These are phyloP conservation scores for Rhizopus stolonifer DNA, from an alignment of 371 early-diverging fungal species.

Conservation along the genomic window DNA sequence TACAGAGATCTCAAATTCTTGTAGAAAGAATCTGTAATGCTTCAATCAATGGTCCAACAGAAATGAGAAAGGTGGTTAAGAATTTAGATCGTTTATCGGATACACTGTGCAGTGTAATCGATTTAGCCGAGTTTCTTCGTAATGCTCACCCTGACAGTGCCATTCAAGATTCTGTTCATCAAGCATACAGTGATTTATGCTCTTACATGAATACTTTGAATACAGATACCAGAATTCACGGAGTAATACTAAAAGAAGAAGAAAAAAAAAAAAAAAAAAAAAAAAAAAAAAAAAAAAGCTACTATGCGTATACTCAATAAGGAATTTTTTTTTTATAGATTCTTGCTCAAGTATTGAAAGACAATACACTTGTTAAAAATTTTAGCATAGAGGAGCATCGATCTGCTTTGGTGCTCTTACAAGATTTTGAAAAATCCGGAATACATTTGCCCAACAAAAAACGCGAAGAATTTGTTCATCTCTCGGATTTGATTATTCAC, in stretches of 20 bases:
- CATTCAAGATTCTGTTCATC: conserved; percentile 77
- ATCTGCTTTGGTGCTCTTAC: conserved; percentile 80
- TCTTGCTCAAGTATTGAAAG: conserved; percentile 62
- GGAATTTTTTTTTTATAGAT: conserved; percentile 36
- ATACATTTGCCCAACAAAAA: conserved; percentile 76
- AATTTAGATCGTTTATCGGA: conserved; percentile 89
- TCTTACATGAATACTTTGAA: conserved; percentile 92
- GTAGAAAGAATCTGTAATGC: conserved; percentile 63
- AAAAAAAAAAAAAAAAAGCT: not conserved
- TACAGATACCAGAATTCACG: conserved; percentile 82
- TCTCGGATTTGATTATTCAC: conserved; percentile 81
- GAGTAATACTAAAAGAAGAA: conserved; percentile 44
- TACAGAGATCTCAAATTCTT: conserved; percentile 53
- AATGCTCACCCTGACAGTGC: conserved; percentile 81
- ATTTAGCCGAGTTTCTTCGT: conserved; percentile 90
- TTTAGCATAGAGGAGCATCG: conserved; percentile 72
- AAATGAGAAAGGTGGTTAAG: conserved; percentile 74
- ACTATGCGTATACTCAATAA: not conserved
- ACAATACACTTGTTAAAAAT: conserved; percentile 48
- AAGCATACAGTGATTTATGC: conserved; percentile 72
- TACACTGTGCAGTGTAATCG: conserved; percentile 87
- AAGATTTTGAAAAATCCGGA: conserved; percentile 94
- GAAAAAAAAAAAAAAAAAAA: not conserved
- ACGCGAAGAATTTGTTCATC: conserved; percentile 72
- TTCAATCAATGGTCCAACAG: conserved; percentile 51